Conservation (phyloP, 1,284 basidiomycete species). For the Sphaerobolus stellatus region DNA sequence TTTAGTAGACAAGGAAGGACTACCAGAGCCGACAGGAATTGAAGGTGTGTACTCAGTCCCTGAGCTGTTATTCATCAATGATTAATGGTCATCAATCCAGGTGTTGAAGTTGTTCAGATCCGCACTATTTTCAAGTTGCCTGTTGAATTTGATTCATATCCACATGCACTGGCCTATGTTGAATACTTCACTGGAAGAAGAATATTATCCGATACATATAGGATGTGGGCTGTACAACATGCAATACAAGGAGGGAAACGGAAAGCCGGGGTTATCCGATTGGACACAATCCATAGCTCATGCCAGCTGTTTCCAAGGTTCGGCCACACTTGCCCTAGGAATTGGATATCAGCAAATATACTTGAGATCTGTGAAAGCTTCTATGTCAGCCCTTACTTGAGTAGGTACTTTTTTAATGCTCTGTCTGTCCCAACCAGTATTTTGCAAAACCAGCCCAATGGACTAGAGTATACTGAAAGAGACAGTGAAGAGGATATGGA, state of each 20-base stretch:
- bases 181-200: constrained; percentile 23
- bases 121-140: constrained; percentile 6
- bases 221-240: not conserved
- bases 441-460: too few species aligned
- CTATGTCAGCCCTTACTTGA: not conserved
- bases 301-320: not conserved
- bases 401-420: not conserved
- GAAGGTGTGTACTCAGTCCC: not conserved
- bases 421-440: too few species aligned
- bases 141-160: not conserved
- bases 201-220: not conserved
- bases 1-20: not conserved
- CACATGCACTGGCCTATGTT: constrained; percentile 22
- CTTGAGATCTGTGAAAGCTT: not conserved
- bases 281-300: not conserved
- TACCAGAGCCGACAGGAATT: not conserved
- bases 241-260: not conserved
- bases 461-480: too few species aligned
- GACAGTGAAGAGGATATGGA: too few species aligned
- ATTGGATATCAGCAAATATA: not conserved
- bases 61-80: not conserved
- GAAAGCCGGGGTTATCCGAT: not conserved
- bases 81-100: not conserved
- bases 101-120: constrained; percentile 1
- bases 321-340: not conserved